Conservation (phyloP, 2,329 filamentous ascomycete species). For the Fusarium tupiense region DNA sequence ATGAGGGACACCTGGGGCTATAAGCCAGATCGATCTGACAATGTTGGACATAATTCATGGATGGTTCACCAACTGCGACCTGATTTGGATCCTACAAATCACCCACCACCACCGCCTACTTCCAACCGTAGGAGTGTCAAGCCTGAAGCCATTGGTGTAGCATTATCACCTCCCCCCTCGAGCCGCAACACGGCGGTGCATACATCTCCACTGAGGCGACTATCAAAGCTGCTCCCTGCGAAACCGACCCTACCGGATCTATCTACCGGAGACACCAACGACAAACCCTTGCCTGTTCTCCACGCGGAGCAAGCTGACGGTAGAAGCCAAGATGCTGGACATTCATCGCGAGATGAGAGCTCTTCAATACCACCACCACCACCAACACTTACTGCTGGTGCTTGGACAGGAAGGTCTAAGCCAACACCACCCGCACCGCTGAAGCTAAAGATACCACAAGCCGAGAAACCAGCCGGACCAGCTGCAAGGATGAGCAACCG, state of each 20-base stretch:
- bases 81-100: constrained; percentile 28
- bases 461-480: constrained; percentile 1
- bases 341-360: constrained; percentile 1
- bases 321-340: constrained; percentile 14
- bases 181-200: constrained; percentile 36
- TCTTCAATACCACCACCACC: constrained; percentile 21
- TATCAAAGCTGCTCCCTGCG: constrained; percentile 57
- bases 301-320: constrained; percentile 21
- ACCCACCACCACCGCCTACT: constrained; percentile 35
- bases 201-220: constrained; percentile 44
- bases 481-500: constrained; percentile 35
- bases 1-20: constrained; percentile 52
- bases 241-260: constrained; percentile 54
- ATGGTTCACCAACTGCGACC: constrained; percentile 37
- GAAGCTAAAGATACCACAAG: constrained; percentile 45
- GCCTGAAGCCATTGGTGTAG: constrained; percentile 56
- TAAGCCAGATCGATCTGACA: constrained; percentile 41
- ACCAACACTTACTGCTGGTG: constrained; percentile 9
- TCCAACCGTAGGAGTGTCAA: constrained; percentile 47
- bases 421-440: constrained; percentile 38
- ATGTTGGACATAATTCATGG: constrained; percentile 42
- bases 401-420: constrained; percentile 27
- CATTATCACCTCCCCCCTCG: constrained; percentile 50
- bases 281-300: constrained; percentile 24
- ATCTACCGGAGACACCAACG: constrained; percentile 27